These are phyloP conservation scores for Macrocybe sp. DNA, from an alignment of 1,284 basidiomycete genomes.

Conservation along the genomic window DNA sequence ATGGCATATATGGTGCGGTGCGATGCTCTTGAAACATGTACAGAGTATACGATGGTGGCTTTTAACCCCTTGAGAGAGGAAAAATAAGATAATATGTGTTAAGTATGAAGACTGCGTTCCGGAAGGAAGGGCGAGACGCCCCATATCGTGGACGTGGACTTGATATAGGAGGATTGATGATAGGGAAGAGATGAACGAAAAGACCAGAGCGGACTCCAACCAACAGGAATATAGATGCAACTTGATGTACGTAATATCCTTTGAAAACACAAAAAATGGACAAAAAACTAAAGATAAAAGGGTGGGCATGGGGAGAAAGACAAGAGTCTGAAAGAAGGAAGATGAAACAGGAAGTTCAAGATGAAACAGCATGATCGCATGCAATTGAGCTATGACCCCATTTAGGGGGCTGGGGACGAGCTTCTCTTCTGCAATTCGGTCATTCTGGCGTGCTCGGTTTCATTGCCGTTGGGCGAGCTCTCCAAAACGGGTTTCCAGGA, in stretches of 20 bases:
- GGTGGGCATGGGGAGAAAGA: constrained; percentile 8
- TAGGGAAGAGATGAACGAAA: constrained; percentile 9
- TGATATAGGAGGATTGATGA: constrained; percentile 3
- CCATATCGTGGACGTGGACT: constrained; percentile 2
- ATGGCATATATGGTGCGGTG: not conserved
- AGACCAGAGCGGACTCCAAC: constrained; percentile 17
- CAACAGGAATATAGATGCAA: constrained; percentile 22
- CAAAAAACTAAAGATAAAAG: constrained; percentile 9
- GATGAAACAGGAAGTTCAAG: not conserved
- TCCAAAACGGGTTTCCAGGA: constrained; percentile 24
- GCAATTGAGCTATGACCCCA: not conserved
- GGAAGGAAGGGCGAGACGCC: constrained; percentile 7
- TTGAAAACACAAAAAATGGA: constrained; percentile 10
- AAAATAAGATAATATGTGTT: no score
- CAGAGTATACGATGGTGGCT: no score
- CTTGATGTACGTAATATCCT: constrained; percentile 16
- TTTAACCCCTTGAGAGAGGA: no score
- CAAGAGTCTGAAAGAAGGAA: not conserved
- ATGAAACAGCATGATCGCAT: not conserved
- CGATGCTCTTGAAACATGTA: no score
- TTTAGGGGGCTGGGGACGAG: constrained; percentile 17
- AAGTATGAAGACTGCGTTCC: not conserved
- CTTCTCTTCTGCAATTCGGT: constrained; percentile 15
- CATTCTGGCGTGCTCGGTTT: constrained; percentile 23
- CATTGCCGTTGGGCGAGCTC: constrained; percentile 18